These are phyloP conservation scores for Xylariales sp. DNA, from an alignment of 2,329 filamentous ascomycete genomes.

Conservation along the genomic window DNA sequence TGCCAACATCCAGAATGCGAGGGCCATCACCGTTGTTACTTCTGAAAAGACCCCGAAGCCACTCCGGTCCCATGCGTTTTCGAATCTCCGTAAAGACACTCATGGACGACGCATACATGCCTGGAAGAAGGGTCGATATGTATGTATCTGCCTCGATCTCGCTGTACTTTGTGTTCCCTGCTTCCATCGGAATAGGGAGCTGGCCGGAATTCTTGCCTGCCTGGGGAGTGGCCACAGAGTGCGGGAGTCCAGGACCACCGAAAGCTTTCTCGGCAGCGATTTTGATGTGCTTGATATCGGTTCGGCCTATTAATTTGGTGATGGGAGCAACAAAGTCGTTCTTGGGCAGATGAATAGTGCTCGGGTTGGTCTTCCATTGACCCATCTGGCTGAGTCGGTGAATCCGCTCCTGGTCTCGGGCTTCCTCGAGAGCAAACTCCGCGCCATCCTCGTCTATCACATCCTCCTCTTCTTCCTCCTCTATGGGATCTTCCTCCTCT, in stretches of 20 bases:
- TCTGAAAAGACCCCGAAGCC: conserved; percentile 61
- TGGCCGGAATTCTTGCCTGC: conserved; percentile 52
- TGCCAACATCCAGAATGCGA: conserved; percentile 69
- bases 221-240: conserved; percentile 68
- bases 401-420: conserved; percentile 42
- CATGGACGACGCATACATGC: conserved; percentile 64
- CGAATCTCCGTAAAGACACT: conserved; percentile 69
- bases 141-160: conserved; percentile 74
- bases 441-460: conserved; percentile 27
- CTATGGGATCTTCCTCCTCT: conserved; percentile 19
- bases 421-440: conserved; percentile 20
- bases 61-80: conserved; percentile 65
- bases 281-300: conserved; percentile 69
- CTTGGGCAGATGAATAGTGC: conserved; percentile 71
- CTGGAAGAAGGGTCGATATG: conserved; percentile 65
- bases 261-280: conserved; percentile 69
- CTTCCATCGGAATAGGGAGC: conserved; percentile 59
- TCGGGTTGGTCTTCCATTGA: conserved; percentile 69
- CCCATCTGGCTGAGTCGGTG: conserved; percentile 73
- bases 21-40: conserved; percentile 53
- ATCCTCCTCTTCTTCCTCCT: conserved; percentile 25
- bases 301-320: conserved; percentile 59
- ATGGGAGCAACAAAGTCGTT: conserved; percentile 68
- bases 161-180: conserved; percentile 62
- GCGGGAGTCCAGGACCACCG: conserved; percentile 71